A percentile compares a stretch with the other conserved stretches of the same genome.
Conservation (phyloP, 1,284 basidiomycete genomes). For the Volvariella volvacea region DNA sequence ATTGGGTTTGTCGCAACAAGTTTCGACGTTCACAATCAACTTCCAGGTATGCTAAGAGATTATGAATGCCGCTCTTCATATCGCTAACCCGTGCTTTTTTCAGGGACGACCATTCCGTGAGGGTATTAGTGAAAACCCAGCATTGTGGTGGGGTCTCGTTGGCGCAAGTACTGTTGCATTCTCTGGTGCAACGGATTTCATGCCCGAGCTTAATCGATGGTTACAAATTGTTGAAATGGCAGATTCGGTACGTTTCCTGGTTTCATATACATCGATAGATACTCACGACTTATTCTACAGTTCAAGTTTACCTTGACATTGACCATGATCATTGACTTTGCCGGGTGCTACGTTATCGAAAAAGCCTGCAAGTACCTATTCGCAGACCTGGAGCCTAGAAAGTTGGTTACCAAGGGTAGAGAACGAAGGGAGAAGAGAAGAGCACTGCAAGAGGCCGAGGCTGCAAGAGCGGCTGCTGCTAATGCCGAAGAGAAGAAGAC, state of each 20-base stretch:
- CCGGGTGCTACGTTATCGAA: slow-evolving; percentile 84
- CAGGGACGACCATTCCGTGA: slow-evolving; percentile 94
- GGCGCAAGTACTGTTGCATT: slow-evolving; percentile 86
- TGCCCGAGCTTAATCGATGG: slow-evolving; percentile 96
- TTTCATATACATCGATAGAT: slow-evolving; percentile 2
- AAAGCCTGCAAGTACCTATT: slow-evolving; percentile 81
- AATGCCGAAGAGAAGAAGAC: slow-evolving; percentile 17
- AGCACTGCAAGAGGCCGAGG: slow-evolving; percentile 12
- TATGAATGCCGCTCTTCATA: too few species aligned
- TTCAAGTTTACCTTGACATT: slow-evolving; percentile 76
- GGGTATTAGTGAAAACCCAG: slow-evolving; percentile 88
- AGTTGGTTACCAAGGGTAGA: slow-evolving; percentile 78
- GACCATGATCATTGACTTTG: slow-evolving; percentile 86
- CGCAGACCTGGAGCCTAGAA: slow-evolving; percentile 82
- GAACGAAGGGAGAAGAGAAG: slow-evolving; percentile 51
- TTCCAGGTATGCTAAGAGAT: slow-evolving; percentile 76
- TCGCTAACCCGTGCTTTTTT: too few species aligned
- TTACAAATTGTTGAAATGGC: slow-evolving; percentile 95
- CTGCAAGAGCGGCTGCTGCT: slow-evolving; percentile 8
- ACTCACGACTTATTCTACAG: slow-evolving; percentile 28
- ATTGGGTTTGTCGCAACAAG: slow-evolving; percentile 88
- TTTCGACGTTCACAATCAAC: slow-evolving; percentile 95
- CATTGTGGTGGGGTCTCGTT: slow-evolving; percentile 86
- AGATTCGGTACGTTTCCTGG: slow-evolving; percentile 42
- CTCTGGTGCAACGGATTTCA: slow-evolving; percentile 87